Evolutionary conservation across 2,329 filamentous ascomycete genomes (phyloP).

Genomic region (Westerdykella aurantiaca): DNA sequence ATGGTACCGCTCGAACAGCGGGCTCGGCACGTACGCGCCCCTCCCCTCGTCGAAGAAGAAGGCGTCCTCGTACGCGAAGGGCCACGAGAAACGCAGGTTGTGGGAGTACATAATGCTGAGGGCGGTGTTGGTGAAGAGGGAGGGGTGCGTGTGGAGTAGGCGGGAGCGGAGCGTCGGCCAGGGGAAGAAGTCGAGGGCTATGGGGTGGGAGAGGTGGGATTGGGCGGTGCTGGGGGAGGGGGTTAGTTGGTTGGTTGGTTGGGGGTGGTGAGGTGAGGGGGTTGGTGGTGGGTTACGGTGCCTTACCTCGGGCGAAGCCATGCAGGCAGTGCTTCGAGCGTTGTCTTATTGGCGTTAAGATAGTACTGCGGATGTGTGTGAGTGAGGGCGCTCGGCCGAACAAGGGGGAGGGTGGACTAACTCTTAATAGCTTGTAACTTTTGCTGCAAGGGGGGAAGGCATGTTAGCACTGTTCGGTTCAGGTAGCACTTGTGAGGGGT

Average conservation of each 20-base stretch:
- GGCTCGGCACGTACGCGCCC: too few species aligned
- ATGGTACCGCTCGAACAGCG: too few species aligned
- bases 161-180: slow-evolving; percentile 30
- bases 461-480: not conserved
- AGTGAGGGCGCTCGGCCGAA: not conserved
- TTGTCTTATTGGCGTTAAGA: slow-evolving; percentile 21
- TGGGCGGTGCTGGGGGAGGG: slow-evolving; percentile 15
- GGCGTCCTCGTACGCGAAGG: slow-evolving; percentile 26
- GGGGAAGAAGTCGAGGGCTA: slow-evolving; percentile 31
- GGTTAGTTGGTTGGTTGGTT: slow-evolving; percentile 12
- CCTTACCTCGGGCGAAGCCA: too few species aligned
- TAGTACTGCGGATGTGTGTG: slow-evolving; percentile 22
- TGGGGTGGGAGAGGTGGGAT: slow-evolving; percentile 21
- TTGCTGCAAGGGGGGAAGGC: too few species aligned
- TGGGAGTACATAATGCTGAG: slow-evolving; percentile 21
- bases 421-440: too few species aligned
- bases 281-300: too few species aligned
- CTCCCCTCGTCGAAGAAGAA: too few species aligned
- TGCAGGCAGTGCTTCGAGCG: slow-evolving; percentile 21
- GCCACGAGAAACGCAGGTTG: slow-evolving; percentile 29
- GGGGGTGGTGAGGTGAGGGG: slow-evolving; percentile 1
- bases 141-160: slow-evolving; percentile 18
- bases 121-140: slow-evolving; percentile 17
- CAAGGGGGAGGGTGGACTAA: too few species aligned
- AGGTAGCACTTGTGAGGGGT: too few species aligned